Percentiles rank a stretch among this genome's conserved stretches.
These are phyloP conservation scores for Linanthus parryae DNA, from an alignment of 148 eudicot genomes.

Conservation along the genomic window DNA sequence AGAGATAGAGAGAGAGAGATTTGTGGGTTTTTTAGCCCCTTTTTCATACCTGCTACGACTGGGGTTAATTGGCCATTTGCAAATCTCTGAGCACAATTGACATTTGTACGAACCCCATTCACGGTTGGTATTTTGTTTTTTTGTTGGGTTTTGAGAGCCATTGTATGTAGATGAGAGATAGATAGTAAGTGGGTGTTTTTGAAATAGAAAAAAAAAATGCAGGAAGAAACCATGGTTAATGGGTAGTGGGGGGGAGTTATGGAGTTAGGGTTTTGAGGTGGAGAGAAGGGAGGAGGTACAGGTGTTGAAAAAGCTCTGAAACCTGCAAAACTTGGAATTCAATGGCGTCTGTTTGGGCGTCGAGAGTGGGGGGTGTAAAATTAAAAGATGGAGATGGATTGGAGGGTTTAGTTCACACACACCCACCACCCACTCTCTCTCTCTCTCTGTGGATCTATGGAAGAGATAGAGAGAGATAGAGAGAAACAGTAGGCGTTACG, in stretches of 20 bases:
- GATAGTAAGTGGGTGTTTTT: not conserved
- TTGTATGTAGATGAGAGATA: not conserved
- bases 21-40: conserved; percentile 11
- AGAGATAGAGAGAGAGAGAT: not conserved
- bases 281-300: conserved; percentile 18
- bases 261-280: conserved; percentile 7
- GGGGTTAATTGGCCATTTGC: not conserved
- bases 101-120: conserved; percentile 29
- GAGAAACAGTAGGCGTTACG: no score
- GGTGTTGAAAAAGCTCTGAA: conserved; percentile 36
- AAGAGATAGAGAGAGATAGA: no score
- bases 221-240: not conserved
- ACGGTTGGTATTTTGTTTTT: conserved; percentile 2
- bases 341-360: conserved; percentile 24
- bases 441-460: no score
- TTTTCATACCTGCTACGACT: not conserved
- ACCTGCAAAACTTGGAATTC: conserved; percentile 17
- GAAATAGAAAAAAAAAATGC: no score
- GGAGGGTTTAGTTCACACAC: no score
- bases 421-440: not conserved
- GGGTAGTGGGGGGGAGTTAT: not conserved
- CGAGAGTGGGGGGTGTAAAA: no score
- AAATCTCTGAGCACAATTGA: no score
- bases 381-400: no score
- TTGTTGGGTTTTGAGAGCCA: not conserved